phyloP scores from a whole-genome alignment of 148 eudicot genomes.

The Linanthus parryae region DNA sequence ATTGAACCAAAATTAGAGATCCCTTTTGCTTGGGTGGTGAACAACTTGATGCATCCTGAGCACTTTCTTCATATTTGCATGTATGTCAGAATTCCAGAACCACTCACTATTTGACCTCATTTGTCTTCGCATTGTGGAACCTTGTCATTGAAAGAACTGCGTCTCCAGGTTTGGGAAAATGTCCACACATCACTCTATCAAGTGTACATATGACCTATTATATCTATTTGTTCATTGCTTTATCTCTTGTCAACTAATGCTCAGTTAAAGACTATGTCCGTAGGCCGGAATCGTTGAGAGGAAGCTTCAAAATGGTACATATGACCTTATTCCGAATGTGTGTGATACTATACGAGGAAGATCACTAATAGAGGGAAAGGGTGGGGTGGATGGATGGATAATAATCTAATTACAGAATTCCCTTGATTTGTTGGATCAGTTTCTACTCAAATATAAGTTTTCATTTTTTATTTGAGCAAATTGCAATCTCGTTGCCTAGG shows the following conservation, averaged over 20 bases:
- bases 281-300: background rate
- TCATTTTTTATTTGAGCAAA: too few species aligned
- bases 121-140: background rate
- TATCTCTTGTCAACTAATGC: background rate
- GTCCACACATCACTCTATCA: slow-evolving; percentile 5
- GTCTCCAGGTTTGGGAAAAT: too few species aligned
- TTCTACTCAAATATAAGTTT: too few species aligned
- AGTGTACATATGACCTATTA: slow-evolving; percentile 19
- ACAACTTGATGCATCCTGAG: slow-evolving; percentile 91
- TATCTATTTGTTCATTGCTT: background rate
- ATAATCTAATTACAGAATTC: background rate
- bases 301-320: background rate
- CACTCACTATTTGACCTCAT: slow-evolving; percentile 10
- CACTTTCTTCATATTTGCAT: slow-evolving; percentile 81
- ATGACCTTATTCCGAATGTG: background rate
- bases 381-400: too few species aligned
- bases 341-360: background rate
- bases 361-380: too few species aligned
- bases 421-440: background rate
- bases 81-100: slow-evolving; percentile 38
- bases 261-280: background rate
- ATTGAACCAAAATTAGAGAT: slow-evolving; percentile 66
- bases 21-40: slow-evolving; percentile 89
- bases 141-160: slow-evolving; percentile 1
- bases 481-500: too few species aligned